Evolutionary conservation across 352 stramenopile species (phyloP).

Genomic region (Sclerospora graminicola): DNA sequence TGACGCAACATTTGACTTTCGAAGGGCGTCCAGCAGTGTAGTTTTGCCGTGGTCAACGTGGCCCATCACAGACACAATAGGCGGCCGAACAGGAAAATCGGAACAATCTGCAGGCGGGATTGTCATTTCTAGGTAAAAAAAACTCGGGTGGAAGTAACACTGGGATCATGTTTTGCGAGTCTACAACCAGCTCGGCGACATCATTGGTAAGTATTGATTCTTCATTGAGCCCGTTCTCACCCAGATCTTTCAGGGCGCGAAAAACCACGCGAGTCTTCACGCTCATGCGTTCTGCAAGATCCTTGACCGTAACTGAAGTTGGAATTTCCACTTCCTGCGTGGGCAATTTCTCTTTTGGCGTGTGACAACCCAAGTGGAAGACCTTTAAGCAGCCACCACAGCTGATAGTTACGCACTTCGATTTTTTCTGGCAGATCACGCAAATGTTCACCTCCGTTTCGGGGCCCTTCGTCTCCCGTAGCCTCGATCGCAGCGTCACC

Average conservation of each 20-base stretch:
- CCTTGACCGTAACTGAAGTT: conserved; percentile 53
- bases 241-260: conserved; percentile 47
- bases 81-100: conserved; percentile 53
- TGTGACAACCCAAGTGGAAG: conserved; percentile 52
- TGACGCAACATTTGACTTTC: conserved; percentile 87
- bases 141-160: conserved; percentile 76
- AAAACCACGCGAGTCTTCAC: conserved; percentile 67
- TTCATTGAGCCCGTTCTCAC: conserved; percentile 55
- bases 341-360: conserved; percentile 24
- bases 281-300: conserved; percentile 73
- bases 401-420: conserved; percentile 31
- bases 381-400: conserved; percentile 28
- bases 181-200: conserved; percentile 71
- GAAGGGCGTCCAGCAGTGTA: conserved; percentile 93
- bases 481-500: conserved; percentile 11
- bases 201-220: conserved; percentile 66
- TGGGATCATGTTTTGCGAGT: conserved; percentile 80
- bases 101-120: conserved; percentile 51
- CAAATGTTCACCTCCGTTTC: conserved; percentile 17
- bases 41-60: conserved; percentile 99
- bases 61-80: conserved; percentile 99
- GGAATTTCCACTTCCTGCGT: conserved; percentile 77
- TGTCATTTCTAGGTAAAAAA: conserved; percentile 65
- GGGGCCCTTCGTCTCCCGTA: conserved; percentile 1
- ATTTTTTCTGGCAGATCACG: conserved; percentile 25